Evolutionary conservation across 2,329 filamentous ascomycete genomes (phyloP).

Genomic region (Aspergillus sp.): DNA sequence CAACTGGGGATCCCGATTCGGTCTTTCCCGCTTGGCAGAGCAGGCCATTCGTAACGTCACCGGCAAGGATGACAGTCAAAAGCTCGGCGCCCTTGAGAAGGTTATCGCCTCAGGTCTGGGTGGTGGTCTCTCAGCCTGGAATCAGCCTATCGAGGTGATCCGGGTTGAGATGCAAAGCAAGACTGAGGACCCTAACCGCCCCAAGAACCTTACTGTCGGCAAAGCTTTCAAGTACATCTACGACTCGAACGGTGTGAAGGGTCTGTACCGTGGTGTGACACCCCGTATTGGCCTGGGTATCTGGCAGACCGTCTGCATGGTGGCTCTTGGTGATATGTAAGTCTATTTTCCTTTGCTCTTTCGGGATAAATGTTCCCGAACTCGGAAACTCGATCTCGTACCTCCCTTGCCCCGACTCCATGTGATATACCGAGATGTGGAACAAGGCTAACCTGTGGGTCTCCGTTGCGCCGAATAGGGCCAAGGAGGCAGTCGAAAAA

Average conservation of each 20-base stretch:
- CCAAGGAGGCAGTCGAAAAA: conserved; percentile 66
- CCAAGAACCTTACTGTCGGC: conserved; percentile 97
- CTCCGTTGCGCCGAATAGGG: conserved; percentile 45
- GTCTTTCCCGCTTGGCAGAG: conserved; percentile 88
- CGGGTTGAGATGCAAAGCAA: conserved; percentile 99
- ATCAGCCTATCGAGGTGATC: conserved; percentile 99
- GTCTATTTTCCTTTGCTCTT: conserved; percentile 45
- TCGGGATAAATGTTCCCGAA: conserved; percentile 1
- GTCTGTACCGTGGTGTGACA: conserved; percentile 91
- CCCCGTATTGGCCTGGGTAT: conserved; percentile 92
- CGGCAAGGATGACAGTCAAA: conserved; percentile 75
- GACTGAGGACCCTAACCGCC: conserved; percentile 94
- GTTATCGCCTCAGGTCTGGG: conserved; percentile 81
- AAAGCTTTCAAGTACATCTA: conserved; percentile 86
- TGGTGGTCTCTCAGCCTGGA: conserved; percentile 96
- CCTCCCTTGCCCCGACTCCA: conserved; percentile 13
- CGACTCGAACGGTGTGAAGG: conserved; percentile 79
- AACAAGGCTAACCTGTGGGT: conserved; percentile 30
- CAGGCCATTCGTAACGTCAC: conserved; percentile 76
- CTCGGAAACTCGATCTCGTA: background rate
- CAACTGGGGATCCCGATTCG: conserved; percentile 98
- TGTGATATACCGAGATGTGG: conserved; percentile 27
- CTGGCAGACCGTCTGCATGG: conserved; percentile 99
- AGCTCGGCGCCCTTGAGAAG: conserved; percentile 80
- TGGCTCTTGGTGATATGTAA: conserved; percentile 96